Evolutionary conservation across 768 basidiomycete genomes (phyloP).

Genomic region (Suillus subalutaceus): DNA sequence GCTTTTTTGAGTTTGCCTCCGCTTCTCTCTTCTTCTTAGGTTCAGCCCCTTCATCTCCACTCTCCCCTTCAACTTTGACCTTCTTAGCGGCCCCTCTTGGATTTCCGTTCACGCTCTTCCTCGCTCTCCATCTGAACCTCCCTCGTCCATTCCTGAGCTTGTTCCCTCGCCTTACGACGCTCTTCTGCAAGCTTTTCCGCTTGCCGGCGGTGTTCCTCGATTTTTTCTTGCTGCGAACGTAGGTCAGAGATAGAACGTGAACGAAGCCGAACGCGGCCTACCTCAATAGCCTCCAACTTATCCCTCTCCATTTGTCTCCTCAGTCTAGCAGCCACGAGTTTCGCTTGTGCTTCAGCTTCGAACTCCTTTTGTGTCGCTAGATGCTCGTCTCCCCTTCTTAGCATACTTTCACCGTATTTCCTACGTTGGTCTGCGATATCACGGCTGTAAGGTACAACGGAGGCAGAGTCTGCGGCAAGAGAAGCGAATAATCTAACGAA

Average conservation of each 20-base stretch:
- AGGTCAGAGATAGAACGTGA: not conserved
- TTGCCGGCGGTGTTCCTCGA: slow-evolving; percentile 67
- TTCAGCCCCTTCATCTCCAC: slow-evolving; percentile 56
- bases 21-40: slow-evolving; percentile 77
- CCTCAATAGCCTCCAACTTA: slow-evolving; percentile 66
- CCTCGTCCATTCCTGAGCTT: slow-evolving; percentile 77
- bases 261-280: too few relatives aligned
- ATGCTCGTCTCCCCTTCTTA: slow-evolving; percentile 82
- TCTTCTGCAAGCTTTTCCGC: slow-evolving; percentile 82
- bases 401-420: slow-evolving; percentile 87
- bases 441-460: slow-evolving; percentile 76
- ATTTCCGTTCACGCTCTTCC: slow-evolving; percentile 74
- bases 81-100: slow-evolving; percentile 57
- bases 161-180: slow-evolving; percentile 73
- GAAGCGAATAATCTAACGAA: slow-evolving; percentile 75
- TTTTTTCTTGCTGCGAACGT: slow-evolving; percentile 51
- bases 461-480: slow-evolving; percentile 71
- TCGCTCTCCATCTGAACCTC: slow-evolving; percentile 71
- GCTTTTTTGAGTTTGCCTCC: slow-evolving; percentile 68
- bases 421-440: slow-evolving; percentile 90
- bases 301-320: slow-evolving; percentile 81
- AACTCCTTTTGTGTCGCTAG: slow-evolving; percentile 68
- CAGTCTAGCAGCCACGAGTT: slow-evolving; percentile 75
- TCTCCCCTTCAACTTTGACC: slow-evolving; percentile 53
- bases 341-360: slow-evolving; percentile 72